A percentile compares a stretch with the other conserved stretches of the same genome.
phyloP scores from a whole-genome alignment of 1,284 basidiomycete genomes.

The Rhodotorula sp. region DNA sequence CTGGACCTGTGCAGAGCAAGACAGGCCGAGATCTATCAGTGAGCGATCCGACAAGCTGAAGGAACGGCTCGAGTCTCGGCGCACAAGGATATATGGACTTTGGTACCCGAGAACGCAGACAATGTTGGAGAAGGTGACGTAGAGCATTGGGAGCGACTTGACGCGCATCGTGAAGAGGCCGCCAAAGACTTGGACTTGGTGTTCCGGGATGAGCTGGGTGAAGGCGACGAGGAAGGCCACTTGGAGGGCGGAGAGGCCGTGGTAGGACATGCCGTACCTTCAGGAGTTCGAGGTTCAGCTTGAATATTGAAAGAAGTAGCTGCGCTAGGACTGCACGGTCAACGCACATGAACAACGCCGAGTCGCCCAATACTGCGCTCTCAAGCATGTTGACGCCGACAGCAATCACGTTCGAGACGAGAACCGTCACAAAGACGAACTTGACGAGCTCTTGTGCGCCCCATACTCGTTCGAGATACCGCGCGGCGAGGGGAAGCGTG shows the following conservation, averaged over 20 bases:
- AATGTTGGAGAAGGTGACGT: conserved; percentile 85
- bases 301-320: too few relatives aligned
- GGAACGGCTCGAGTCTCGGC: background rate
- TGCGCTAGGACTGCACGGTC: too few relatives aligned
- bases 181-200: conserved; percentile 90
- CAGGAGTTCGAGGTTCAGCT: background rate
- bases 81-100: conserved; percentile 79
- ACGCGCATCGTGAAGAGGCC: conserved; percentile 74
- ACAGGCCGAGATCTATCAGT: conserved; percentile 54
- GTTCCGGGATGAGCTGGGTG: conserved; percentile 95
- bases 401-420: conserved; percentile 81
- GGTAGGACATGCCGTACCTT: conserved; percentile 83
- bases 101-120: conserved; percentile 84
- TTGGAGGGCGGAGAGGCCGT: conserved; percentile 90
- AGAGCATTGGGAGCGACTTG: conserved; percentile 91
- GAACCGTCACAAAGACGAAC: conserved; percentile 76
- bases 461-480: conserved; percentile 92
- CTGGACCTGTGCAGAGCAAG: conserved; percentile 61
- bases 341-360: conserved; percentile 73
- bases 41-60: rapidly evolving
- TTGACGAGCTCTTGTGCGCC: conserved; percentile 80
- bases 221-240: conserved; percentile 89
- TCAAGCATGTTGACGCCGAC: conserved; percentile 79
- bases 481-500: conserved; percentile 74
- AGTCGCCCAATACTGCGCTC: conserved; percentile 64